Conservation (phyloP, 1,139 yeast species). For the Debaryomycetaceae sp. region DNA sequence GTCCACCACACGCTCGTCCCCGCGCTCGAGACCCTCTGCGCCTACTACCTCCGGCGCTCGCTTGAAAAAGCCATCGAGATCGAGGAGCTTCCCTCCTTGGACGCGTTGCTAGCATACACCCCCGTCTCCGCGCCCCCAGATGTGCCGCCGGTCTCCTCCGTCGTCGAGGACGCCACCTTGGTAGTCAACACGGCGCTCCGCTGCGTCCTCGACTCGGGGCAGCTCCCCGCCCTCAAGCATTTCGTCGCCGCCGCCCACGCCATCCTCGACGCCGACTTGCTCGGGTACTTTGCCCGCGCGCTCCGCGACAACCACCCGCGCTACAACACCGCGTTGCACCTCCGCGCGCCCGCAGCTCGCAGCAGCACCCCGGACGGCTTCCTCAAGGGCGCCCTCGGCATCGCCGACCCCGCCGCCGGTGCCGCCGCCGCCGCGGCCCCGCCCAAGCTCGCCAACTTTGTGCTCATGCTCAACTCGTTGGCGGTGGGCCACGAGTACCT, state of each 20-base stretch:
- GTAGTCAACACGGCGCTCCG: slow-evolving; percentile 63
- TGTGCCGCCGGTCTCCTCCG: slow-evolving; percentile 71
- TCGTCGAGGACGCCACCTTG: slow-evolving; percentile 79
- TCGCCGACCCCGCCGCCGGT: slow-evolving; percentile 44
- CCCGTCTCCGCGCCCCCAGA: slow-evolving; percentile 30
- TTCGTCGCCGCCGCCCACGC: slow-evolving; percentile 35
- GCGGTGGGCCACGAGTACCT: slow-evolving; percentile 56
- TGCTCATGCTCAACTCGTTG: slow-evolving; percentile 59
- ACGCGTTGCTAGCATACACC: slow-evolving; percentile 20
- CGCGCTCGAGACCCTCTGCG: slow-evolving; percentile 57
- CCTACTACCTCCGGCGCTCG: slow-evolving; percentile 71
- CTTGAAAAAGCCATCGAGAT: slow-evolving; percentile 76
- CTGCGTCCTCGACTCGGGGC: slow-evolving; percentile 60
- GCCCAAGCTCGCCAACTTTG: slow-evolving; percentile 41
- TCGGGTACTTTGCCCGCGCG: slow-evolving; percentile 43
- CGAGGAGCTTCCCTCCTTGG: slow-evolving; percentile 65
- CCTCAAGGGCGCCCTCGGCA: slow-evolving; percentile 44
- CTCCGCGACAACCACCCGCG: slow-evolving; percentile 56
- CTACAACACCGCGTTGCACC: slow-evolving; percentile 35
- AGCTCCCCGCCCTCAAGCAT: slow-evolving; percentile 47
- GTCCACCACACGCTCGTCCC: slow-evolving; percentile 51
- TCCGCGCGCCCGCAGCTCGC: slow-evolving; percentile 22
- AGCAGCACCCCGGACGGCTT: slow-evolving; percentile 39
- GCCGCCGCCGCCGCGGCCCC: slow-evolving; percentile 15
- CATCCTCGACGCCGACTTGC: slow-evolving; percentile 32